phyloP scores from a whole-genome alignment of 345 rosid genomes.

The Lepidium aucheri region DNA sequence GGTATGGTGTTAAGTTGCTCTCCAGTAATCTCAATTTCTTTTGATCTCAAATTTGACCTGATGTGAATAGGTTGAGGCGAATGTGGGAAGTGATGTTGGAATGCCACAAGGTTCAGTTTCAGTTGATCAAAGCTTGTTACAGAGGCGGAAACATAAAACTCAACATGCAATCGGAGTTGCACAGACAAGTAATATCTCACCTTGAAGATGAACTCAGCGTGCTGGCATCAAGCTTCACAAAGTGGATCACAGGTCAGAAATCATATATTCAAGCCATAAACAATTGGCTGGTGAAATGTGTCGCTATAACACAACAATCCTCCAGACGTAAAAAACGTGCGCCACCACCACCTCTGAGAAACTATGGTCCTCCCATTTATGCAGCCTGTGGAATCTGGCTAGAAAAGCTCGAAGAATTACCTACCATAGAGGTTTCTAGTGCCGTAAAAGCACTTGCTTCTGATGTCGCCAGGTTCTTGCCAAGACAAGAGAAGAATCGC shows the following conservation, averaged over 20 bases:
- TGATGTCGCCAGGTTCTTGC: conserved; percentile 54
- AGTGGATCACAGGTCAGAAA: conserved; percentile 72
- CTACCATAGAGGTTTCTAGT: conserved; percentile 50
- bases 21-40: neutral
- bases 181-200: conserved; percentile 48
- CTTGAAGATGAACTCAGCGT: conserved; percentile 58
- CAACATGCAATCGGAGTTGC: conserved; percentile 55
- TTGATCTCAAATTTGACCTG: neutral
- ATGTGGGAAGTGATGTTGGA: conserved; percentile 97
- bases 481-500: conserved; percentile 65
- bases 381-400: conserved; percentile 67
- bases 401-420: conserved; percentile 42
- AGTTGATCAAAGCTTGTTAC: conserved; percentile 45
- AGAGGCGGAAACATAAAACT: conserved; percentile 36
- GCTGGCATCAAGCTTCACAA: conserved; percentile 57
- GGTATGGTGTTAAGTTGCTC: conserved; percentile 37
- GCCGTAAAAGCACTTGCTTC: conserved; percentile 57
- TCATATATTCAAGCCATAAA: conserved; percentile 58
- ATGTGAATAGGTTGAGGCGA: conserved; percentile 59
- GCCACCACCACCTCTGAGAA: conserved; percentile 24
- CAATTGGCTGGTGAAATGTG: conserved; percentile 69
- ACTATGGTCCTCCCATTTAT: conserved; percentile 65
- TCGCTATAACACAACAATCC: conserved; percentile 23
- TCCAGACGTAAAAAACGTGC: conserved; percentile 32
- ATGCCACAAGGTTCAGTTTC: conserved; percentile 75